A percentile compares a stretch with the other conserved stretches of the same genome.
Conservation (phyloP, 2,329 filamentous ascomycete species). For the Eutypa lata region DNA sequence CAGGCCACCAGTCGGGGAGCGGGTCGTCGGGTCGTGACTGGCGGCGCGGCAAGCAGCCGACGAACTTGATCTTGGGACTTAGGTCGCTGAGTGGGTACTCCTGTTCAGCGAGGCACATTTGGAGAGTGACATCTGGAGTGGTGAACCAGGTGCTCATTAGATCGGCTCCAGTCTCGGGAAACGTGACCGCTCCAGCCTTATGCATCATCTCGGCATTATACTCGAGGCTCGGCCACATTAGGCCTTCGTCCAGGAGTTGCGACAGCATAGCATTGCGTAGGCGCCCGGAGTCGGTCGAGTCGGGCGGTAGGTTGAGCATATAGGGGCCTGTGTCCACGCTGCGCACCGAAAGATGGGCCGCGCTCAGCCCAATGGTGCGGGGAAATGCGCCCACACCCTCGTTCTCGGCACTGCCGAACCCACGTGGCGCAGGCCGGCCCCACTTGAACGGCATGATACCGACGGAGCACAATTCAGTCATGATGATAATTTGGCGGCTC, state of each 20-base stretch:
- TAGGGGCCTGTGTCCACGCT: slow-evolving; percentile 39
- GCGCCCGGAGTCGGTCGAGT: slow-evolving; percentile 32
- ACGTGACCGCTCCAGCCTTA: no score
- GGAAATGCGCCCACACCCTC: slow-evolving; percentile 24
- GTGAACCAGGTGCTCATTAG: slow-evolving; percentile 27
- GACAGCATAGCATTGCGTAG: slow-evolving; percentile 28
- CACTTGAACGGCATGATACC: slow-evolving; percentile 35
- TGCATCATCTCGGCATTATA: no score
- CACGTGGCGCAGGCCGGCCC: slow-evolving; percentile 36
- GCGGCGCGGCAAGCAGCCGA: slow-evolving; percentile 38
- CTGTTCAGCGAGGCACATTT: slow-evolving; percentile 32
- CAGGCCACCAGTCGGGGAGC: slow-evolving; percentile 44
- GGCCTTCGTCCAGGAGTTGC: slow-evolving; percentile 3
- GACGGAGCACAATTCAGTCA: slow-evolving; percentile 39
- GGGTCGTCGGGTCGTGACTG: slow-evolving; percentile 22
- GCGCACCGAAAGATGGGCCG: slow-evolving; percentile 30
- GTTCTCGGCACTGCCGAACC: slow-evolving; percentile 31
- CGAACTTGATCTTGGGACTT: slow-evolving; percentile 37
- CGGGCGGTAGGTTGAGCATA: slow-evolving; percentile 35
- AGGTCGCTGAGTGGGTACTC: slow-evolving; percentile 34
- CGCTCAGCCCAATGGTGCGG: slow-evolving; percentile 37
- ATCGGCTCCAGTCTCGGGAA: slow-evolving; percentile 3
- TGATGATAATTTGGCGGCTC: slow-evolving; percentile 39
- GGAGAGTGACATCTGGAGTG: slow-evolving; percentile 31
- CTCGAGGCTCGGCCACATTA: slow-evolving; percentile 8